Conservation (phyloP, 805 yeast species). For the Ogataea zsoltii region DNA sequence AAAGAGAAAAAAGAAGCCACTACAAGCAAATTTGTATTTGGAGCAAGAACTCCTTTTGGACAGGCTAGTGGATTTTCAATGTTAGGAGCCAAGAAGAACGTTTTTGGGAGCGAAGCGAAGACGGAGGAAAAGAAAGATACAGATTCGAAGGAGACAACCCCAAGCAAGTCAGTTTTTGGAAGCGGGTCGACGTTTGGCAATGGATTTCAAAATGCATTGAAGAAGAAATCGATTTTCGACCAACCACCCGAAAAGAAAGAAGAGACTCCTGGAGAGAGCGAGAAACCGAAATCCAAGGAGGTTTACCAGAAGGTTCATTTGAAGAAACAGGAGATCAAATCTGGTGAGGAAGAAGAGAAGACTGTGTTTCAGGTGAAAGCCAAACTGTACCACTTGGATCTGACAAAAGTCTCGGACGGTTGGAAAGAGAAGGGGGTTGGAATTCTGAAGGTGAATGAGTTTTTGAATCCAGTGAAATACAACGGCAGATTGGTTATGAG, state of each 20-base stretch:
- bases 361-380: constrained; percentile 70
- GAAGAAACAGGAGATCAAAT: constrained; percentile 58
- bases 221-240: constrained; percentile 61
- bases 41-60: constrained; percentile 53
- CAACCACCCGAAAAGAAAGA: constrained; percentile 20
- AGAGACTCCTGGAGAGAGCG: constrained; percentile 26
- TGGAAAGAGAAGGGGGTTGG: constrained; percentile 98
- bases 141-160: constrained; percentile 7
- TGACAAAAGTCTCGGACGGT: constrained; percentile 65
- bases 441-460: constrained; percentile 69
- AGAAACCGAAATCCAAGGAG: constrained; percentile 32
- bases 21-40: constrained; percentile 50
- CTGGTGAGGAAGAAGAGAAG: constrained; percentile 90
- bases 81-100: constrained; percentile 32
- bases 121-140: constrained; percentile 10
- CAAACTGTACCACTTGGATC: constrained; percentile 73
- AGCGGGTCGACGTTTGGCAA: constrained; percentile 48
- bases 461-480: constrained; percentile 28
- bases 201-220: constrained; percentile 54
- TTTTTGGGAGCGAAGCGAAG: constrained; percentile 33
- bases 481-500: constrained; percentile 84
- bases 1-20: neutral
- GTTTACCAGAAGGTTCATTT: constrained; percentile 60
- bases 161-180: constrained; percentile 39
- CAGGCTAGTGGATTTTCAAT: constrained; percentile 40